Percentiles rank a stretch among this genome's conserved stretches.
phyloP scores from a whole-genome alignment of 805 yeast genomes.

The Pichia insulana region DNA sequence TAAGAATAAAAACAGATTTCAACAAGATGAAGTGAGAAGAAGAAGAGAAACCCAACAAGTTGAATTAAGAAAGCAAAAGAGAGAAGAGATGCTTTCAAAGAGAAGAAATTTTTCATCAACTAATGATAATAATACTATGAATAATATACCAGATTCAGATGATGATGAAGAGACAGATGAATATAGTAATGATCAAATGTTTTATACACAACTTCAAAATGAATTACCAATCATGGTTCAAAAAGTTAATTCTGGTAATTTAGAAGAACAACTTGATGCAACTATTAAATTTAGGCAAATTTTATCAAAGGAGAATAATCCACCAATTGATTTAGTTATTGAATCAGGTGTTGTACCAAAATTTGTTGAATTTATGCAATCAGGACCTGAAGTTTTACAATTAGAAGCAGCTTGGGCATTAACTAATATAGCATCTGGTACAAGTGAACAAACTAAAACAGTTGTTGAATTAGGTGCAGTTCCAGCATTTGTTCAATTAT shows the following conservation, averaged over 20 bases:
- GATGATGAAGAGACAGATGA: conserved; percentile 44
- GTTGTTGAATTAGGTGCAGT: conserved; percentile 94
- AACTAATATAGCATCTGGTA: conserved; percentile 94
- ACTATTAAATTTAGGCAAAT: conserved; percentile 91
- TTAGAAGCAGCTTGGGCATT: conserved; percentile 99
- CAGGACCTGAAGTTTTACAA: conserved; percentile 80
- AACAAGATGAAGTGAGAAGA: conserved; percentile 93
- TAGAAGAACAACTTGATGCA: conserved; percentile 77
- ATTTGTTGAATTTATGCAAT: conserved; percentile 75
- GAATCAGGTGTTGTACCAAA: conserved; percentile 90
- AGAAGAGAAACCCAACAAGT: conserved; percentile 97
- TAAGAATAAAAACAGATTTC: conserved; percentile 89
- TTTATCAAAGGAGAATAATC: conserved; percentile 86
- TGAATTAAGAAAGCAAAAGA: conserved; percentile 89
- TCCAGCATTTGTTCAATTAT: conserved; percentile 76
- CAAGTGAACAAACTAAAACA: conserved; percentile 77
- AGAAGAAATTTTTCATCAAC: conserved; percentile 65
- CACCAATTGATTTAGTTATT: conserved; percentile 91
- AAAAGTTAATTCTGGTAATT: conserved; percentile 63
- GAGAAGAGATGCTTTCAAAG: conserved; percentile 91
- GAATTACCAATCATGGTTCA: conserved; percentile 84
- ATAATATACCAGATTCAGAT: conserved; percentile 29
- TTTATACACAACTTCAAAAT: conserved; percentile 41
- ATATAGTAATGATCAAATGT: conserved; percentile 24
- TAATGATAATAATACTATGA: conserved; percentile 12